Base-by-base conservation (phyloP, 306 rosid genomes). In the Datisca glomerata region DNA sequence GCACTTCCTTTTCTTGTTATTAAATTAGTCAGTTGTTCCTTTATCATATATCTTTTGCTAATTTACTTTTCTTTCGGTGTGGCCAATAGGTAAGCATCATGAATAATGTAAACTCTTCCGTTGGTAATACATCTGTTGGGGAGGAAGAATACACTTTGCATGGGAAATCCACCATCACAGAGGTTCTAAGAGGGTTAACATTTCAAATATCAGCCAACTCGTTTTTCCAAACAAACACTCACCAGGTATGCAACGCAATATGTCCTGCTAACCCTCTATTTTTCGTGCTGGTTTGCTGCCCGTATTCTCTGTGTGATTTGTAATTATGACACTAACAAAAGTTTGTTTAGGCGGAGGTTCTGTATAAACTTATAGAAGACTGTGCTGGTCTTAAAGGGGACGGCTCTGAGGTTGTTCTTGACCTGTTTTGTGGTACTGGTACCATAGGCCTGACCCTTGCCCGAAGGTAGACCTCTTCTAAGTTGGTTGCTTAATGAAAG, bases 181-280 rank as follows among this genome's bases (percentile, higher is more conserved):
- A 83, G 70, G 70, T 54, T 40, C 75, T 83, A 70, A 66, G 94
- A 61, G 94, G 91, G 53, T 80, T 79, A 38, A 74, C 89, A 4
- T 87, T 87, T 62, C 97, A 79, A 65, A 87, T 87, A 76, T 87
- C 97, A 51, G 97, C 94, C 27, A 87, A 87, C 55, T 87, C 97
- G 24, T 87, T 87, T 75, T 87, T 87, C 53, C 97, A 87, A 61
- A 87, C 97, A 60, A 87, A 87, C 66, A 83, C 93, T 47, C 62
- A 21, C 34, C 97, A 87, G 97, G 97, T 79, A 36, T 39, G 63
- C 56, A 56, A 18, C 53, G 42, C 14, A 50, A 47, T 59, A 43
- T n/a, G n/a, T n/a, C n/a, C n/a, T n/a, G n/a, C n/a, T n/a, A n/a
- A n/a, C n/a, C n/a, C n/a, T n/a, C n/a, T n/a, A n/a, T n/a, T n/a